Evolutionary conservation across 2,329 filamentous ascomycete species (phyloP).

Genomic region (Coleophoma cylindrospora): DNA sequence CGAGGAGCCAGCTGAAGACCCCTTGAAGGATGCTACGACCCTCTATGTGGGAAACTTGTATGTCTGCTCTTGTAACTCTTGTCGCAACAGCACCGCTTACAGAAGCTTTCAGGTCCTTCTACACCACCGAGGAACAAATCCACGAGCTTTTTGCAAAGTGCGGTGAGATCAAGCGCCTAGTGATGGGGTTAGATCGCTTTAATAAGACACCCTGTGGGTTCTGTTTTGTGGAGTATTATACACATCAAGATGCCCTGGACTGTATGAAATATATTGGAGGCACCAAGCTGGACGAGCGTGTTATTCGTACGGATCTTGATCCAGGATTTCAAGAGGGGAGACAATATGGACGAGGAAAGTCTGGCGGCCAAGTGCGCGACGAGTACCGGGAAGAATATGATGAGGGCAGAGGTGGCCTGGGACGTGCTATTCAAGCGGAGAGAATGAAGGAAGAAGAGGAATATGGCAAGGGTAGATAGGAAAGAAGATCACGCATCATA

Average conservation of each 20-base stretch:
- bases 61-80: conserved; percentile 27
- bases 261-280: conserved; percentile 98
- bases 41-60: conserved; percentile 97
- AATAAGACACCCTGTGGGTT: conserved; percentile 98
- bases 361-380: conserved; percentile 92
- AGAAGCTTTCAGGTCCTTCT: conserved; percentile 66
- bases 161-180: conserved; percentile 94
- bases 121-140: conserved; percentile 98
- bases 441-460: conserved; percentile 51
- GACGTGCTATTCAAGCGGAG: conserved; percentile 69
- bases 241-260: conserved; percentile 91
- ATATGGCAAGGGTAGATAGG: conserved; percentile 50
- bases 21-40: conserved; percentile 81
- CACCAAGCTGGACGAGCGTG: conserved; percentile 94
- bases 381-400: conserved; percentile 98
- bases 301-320: conserved; percentile 93
- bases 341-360: conserved; percentile 94
- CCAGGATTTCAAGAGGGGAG: conserved; percentile 94
- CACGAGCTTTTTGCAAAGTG: conserved; percentile 95
- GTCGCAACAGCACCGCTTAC: conserved; percentile 3
- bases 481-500: neutral
- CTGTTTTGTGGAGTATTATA: conserved; percentile 99
- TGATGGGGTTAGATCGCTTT: conserved; percentile 97
- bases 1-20: conserved; percentile 63
- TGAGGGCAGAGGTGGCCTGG: conserved; percentile 86